Base-by-base conservation (phyloP, 495 filamentous ascomycete genomes). In the Letharia columbiana region DNA sequence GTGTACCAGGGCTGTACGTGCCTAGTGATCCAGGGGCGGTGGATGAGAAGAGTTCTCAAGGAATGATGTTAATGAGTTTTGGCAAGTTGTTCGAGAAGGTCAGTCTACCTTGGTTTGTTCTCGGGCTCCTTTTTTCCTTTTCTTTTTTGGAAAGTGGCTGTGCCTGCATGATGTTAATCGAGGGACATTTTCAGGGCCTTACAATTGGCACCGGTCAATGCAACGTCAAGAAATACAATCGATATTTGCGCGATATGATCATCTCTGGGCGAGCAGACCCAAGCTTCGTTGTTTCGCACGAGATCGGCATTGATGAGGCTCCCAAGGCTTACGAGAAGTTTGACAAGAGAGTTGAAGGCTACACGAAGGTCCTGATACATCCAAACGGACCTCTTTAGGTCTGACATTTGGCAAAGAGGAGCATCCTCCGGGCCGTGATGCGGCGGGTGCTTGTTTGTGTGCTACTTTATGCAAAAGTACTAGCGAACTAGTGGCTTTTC, bases 1-100 rank as follows among this genome's bases (percentile, higher is more conserved):
- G 79, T 3, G 75, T 83, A 45, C 79, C 81, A 17, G 77, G 77
- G 2, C 69, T 80, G 7, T 79, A 79, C 54, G 75, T 79, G 9
- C 76, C 77, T 20, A 77, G 76, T 66, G 78, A 80, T 60, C 78
- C 77, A 18, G 77, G 81, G 31, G 79, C 78, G 15, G 68, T 74
- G 12, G 79, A 85, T 64, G 76, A 75, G 41, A 77, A 79, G 41
- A 68, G 73, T 52, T 75, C 75, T 5, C 78, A 81, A 58, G 81
- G 83, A 11, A 81, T 84, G 77, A 80, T 86, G 52, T 76, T 82
- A 67, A 74, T 86, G 13, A 80, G 78, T 60, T 86, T 86, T 67
- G 82, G 83, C 56, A 86, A 86, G 68, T 71, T 85, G 15, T 86
- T 85, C 67, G 84, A 86, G 71, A 86, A 86, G 78, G 83, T 81